Percentiles rank a stretch among this genome's conserved stretches.
These are phyloP conservation scores for Sisymbrium altissimum DNA, from an alignment of 345 rosid species.

Conservation along the genomic window DNA sequence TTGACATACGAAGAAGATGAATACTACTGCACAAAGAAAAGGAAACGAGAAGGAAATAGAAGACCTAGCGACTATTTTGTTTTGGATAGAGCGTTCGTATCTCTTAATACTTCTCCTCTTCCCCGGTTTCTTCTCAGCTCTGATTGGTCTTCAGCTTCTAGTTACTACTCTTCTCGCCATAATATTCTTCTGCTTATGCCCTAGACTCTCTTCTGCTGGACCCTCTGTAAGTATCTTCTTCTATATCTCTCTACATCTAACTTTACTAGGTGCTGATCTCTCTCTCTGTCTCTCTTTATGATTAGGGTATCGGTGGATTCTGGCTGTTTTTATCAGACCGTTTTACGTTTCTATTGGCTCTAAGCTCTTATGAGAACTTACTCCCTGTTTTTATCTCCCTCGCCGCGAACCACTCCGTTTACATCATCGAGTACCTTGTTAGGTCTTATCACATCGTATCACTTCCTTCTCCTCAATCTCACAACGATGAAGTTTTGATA, in stretches of 20 bases:
- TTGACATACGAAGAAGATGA: not conserved
- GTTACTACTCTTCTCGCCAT: not conserved
- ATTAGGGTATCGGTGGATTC: not conserved
- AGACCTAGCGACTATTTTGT: not conserved
- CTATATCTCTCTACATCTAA: not conserved
- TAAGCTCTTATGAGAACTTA: not conserved
- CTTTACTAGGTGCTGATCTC: not conserved
- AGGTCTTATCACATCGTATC: not conserved
- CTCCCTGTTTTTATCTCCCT: not conserved
- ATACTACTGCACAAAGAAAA: not conserved
- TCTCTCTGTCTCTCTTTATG: not conserved
- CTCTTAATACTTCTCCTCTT: not conserved
- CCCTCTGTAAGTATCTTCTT: constrained; percentile 4
- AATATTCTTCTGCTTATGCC: not conserved
- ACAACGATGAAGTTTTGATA: not conserved
- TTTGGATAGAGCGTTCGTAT: constrained; percentile 10
- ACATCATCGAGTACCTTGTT: constrained; percentile 3
- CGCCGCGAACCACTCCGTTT: not conserved
- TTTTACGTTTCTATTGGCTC: not conserved
- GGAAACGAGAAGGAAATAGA: not conserved
- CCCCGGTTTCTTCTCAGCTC: not conserved
- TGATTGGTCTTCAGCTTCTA: not conserved
- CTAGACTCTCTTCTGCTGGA: constrained; percentile 1
- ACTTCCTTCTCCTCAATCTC: too few relatives aligned
- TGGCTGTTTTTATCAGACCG: not conserved